A percentile compares a stretch with the other conserved stretches of the same genome.
Evolutionary conservation across 352 stramenopile genomes (phyloP).

Genomic region (Phytophthora boehmeriae): DNA sequence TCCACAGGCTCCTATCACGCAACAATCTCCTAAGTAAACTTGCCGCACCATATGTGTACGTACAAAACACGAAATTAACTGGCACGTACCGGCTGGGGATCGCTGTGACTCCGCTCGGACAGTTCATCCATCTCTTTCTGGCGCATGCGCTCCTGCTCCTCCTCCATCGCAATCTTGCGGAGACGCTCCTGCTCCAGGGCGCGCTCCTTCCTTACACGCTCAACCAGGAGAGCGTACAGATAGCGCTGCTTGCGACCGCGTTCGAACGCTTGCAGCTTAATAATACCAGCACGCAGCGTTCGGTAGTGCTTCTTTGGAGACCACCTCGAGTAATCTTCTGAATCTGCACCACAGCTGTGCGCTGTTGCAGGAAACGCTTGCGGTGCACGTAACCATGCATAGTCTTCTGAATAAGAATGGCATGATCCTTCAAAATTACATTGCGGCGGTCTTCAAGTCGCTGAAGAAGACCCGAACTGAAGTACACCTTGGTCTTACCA

Average conservation of each 20-base stretch:
- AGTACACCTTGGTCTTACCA: slow-evolving; percentile 84
- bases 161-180: slow-evolving; percentile 41
- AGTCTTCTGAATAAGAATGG: slow-evolving; percentile 79
- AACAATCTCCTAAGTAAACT: slow-evolving; percentile 63
- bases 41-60: background rate
- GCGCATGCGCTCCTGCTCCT: slow-evolving; percentile 36
- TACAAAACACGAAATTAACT: background rate
- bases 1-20: slow-evolving; percentile 80
- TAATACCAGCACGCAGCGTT: slow-evolving; percentile 45
- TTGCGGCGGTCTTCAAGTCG: slow-evolving; percentile 88
- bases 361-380: slow-evolving; percentile 58
- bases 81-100: slow-evolving; percentile 61
- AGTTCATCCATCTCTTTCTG: slow-evolving; percentile 49
- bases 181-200: slow-evolving; percentile 45
- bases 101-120: slow-evolving; percentile 42
- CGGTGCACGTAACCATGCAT: slow-evolving; percentile 66
- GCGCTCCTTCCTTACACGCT: slow-evolving; percentile 46
- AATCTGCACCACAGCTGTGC: slow-evolving; percentile 50
- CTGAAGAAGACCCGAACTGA: slow-evolving; percentile 91
- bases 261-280: slow-evolving; percentile 59
- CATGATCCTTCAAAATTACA: slow-evolving; percentile 72
- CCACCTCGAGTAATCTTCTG: slow-evolving; percentile 54
- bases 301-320: slow-evolving; percentile 49
- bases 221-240: slow-evolving; percentile 52
- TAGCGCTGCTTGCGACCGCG: slow-evolving; percentile 72